phyloP scores from a whole-genome alignment of 2,329 filamentous ascomycete species.

The Pezicula neosporulosa region DNA sequence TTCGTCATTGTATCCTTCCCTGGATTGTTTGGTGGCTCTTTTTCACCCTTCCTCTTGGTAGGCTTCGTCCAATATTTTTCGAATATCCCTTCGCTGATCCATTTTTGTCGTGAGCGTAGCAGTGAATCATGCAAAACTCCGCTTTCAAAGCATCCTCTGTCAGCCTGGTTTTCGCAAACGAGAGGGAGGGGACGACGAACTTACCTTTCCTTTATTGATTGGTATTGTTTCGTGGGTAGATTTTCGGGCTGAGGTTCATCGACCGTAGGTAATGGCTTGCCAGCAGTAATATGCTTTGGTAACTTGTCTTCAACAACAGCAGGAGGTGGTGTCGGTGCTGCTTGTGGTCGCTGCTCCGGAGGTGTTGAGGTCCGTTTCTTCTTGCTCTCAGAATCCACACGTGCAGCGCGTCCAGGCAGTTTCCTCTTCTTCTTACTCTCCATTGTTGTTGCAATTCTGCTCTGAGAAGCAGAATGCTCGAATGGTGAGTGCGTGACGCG shows the following conservation, averaged over 20 bases:
- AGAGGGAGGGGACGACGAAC: conserved; percentile 2
- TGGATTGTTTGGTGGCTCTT: conserved; percentile 60
- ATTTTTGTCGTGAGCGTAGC: conserved; percentile 67
- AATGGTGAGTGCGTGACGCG: conserved; percentile 18
- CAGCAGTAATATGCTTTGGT: conserved; percentile 60
- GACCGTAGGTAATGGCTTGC: conserved; percentile 69
- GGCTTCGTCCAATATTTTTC: conserved; percentile 78
- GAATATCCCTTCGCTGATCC: conserved; percentile 69
- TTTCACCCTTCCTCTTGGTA: conserved; percentile 63
- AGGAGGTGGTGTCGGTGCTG: conserved; percentile 37
- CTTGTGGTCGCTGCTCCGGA: conserved; percentile 45
- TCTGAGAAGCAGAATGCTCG: conserved; percentile 4
- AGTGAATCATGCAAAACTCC: conserved; percentile 74
- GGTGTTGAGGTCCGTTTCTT: conserved; percentile 52
- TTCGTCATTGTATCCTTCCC: conserved; percentile 69
- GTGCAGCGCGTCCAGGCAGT: conserved; percentile 58
- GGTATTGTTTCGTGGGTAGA: conserved; percentile 63
- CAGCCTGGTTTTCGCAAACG: conserved; percentile 6
- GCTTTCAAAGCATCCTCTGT: conserved; percentile 38
- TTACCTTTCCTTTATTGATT: conserved; percentile 70
- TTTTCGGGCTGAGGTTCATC: conserved; percentile 62
- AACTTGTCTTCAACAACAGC: conserved; percentile 40
- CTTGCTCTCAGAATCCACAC: conserved; percentile 57
- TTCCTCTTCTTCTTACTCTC: conserved; percentile 61
- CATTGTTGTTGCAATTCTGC: conserved; percentile 41